Evolutionary conservation across 331 rosid genomes (phyloP).

Genomic region (Acacia pycnantha): DNA sequence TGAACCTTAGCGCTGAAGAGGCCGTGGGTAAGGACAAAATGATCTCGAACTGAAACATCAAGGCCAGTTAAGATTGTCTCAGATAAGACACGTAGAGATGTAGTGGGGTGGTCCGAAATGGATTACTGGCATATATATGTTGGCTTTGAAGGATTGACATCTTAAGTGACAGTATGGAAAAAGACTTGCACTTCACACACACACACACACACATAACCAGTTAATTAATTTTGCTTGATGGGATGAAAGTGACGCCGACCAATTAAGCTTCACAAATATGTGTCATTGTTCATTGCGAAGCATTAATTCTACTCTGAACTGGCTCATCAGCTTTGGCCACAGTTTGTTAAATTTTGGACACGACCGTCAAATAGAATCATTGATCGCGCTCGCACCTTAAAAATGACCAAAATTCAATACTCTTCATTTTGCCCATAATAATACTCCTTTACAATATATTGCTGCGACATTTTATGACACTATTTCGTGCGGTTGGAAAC

Average conservation of each 20-base stretch:
- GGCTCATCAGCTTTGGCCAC: constrained; percentile 7
- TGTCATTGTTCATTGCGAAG: constrained; percentile 24
- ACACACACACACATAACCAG: neutral
- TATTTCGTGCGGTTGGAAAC: constrained; percentile 10
- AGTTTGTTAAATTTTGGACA: neutral
- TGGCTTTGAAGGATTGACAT: constrained; percentile 10
- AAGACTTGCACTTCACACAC: constrained; percentile 23
- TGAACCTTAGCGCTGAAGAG: neutral
- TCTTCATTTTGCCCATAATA: constrained; percentile 34
- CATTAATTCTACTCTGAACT: neutral
- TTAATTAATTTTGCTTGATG: constrained; percentile 17
- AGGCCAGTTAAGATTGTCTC: constrained; percentile 39
- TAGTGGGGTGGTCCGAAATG: constrained; percentile 41
- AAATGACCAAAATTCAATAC: constrained; percentile 7
- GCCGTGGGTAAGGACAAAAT: constrained; percentile 32
- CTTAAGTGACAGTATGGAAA: constrained; percentile 31
- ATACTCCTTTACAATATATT: constrained; percentile 38
- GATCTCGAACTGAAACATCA: constrained; percentile 43
- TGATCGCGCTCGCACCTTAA: neutral
- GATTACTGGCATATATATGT: constrained; percentile 30
- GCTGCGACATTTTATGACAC: constrained; percentile 4
- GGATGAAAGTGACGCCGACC: constrained; percentile 38
- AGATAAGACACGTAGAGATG: constrained; percentile 30
- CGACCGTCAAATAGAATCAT: constrained; percentile 13
- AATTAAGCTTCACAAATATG: neutral